Base-by-base conservation (phyloP, 352 stramenopile species). In the Phytophthora pluvialis region DNA sequence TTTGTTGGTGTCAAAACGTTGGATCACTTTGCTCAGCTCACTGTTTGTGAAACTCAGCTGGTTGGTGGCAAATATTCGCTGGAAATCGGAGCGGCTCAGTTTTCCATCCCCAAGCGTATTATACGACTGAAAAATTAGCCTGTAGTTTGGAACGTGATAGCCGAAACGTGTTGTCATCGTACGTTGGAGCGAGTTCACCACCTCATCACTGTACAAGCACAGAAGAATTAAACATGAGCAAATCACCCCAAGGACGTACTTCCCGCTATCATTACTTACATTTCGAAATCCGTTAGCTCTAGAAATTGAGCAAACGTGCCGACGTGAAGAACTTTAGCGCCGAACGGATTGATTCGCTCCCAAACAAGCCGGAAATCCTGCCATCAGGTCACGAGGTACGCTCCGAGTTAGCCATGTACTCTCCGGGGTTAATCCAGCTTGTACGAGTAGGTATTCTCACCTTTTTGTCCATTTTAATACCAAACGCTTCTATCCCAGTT, bases 1-100 rank as follows among this genome's bases (percentile, higher is more conserved):
- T 43, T 78, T 79, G 64, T 93, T 91, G 31, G 89, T 68, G 28
- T 94, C 86, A 49, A 94, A 89, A 7, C 83, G 80, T 45, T 91
- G 80, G n/a, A 91, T 90, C 35, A 93, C 81, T 77, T 90, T 90
- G 40, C 80, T 80, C 12, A 94, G 57, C 42, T 94, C 86, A 15
- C 65, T 69, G 51, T 89, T 90, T 8, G 78, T 88, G 35, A 92
- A 89, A 45, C 75, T 88, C 45, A 91, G 65, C 40, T 93, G 84
- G 39, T 88, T 89, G 0, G 68, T 71, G 6, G 83, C 83, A 25
- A 93, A 80, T 18, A 93, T 70, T 28, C 83, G 77, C 59, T 92
- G 80, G 39, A 94, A 93, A 60, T 94, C 86, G 6, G 75, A 75
- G 8, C 86, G 74, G 42, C 73, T 89, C 7, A 93, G 68, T 44